These are phyloP conservation scores for Sphagnum magellanicum DNA, from an alignment of 228 moss, liverwort and hornwort species.

Conservation along the genomic window DNA sequence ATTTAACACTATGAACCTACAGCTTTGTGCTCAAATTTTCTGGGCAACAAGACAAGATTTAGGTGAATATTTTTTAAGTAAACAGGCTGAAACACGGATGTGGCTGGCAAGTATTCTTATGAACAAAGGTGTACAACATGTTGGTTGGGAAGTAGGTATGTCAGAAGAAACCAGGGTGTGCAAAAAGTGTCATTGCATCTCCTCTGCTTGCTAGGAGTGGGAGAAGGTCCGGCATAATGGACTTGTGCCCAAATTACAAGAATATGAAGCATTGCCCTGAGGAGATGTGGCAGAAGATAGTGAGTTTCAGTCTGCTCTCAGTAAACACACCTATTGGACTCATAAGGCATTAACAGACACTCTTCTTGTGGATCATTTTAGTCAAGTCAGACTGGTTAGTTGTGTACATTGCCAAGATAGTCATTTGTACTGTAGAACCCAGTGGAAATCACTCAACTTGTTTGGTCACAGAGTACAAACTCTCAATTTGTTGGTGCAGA, in stretches of 20 bases:
- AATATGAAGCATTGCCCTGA: slow-evolving; percentile 36
- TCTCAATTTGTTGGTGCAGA: slow-evolving; percentile 21
- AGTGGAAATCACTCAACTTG: not conserved
- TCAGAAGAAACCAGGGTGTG: not conserved
- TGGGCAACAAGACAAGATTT: no score
- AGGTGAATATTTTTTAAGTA: no score
- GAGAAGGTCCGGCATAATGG: slow-evolving; percentile 9
- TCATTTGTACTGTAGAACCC: not conserved
- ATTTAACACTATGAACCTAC: no score
- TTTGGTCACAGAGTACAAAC: not conserved
- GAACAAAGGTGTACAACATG: slow-evolving; percentile 1
- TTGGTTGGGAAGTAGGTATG: not conserved
- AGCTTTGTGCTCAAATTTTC: no score
- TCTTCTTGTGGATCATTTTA: no score
- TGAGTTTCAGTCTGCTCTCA: slow-evolving; percentile 21
- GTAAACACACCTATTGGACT: not conserved
- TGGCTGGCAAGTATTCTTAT: no score
- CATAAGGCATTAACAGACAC: no score
- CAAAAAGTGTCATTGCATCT: not conserved
- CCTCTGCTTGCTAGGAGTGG: not conserved
- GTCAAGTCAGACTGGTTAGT: not conserved
- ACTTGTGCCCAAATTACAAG: slow-evolving; percentile 1
- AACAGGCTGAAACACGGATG: no score
- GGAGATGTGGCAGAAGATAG: slow-evolving; percentile 75
- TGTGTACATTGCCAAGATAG: not conserved